Conservation (phyloP, 164 flowering plant genomes). For the Berberis thunbergii region DNA sequence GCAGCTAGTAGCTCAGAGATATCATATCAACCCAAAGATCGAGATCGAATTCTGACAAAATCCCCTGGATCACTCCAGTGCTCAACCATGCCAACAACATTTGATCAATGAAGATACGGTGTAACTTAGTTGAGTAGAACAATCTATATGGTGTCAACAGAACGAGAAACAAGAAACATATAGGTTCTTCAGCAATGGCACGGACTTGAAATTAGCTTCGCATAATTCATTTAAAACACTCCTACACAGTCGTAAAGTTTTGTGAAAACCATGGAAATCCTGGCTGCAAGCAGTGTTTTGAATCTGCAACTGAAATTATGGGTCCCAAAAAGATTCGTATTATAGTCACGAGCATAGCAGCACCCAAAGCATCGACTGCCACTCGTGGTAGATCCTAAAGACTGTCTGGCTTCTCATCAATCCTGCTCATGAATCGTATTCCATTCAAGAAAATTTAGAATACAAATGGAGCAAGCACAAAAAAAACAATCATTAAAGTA, state of each 20-base stretch:
- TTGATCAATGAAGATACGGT: too few species aligned
- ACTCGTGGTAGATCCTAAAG: conserved; percentile 79
- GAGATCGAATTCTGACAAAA: too few species aligned
- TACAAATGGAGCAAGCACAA: not conserved
- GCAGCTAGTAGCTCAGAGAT: too few species aligned
- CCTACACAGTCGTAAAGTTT: conserved; percentile 5
- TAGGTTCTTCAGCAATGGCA: not conserved
- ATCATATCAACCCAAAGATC: too few species aligned
- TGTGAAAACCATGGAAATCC: conserved; percentile 79
- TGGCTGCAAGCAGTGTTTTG: conserved; percentile 53
- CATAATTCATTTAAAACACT: not conserved
- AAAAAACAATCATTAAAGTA: not conserved
- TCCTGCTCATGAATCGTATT: conserved; percentile 30
- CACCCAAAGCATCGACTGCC: conserved; percentile 84
- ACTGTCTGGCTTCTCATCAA: conserved; percentile 74
- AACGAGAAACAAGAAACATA: not conserved
- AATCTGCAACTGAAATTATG: conserved; percentile 43
- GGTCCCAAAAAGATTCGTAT: conserved; percentile 81
- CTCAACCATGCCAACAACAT: too few species aligned
- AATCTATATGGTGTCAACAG: not conserved
- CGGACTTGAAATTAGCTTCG: not conserved
- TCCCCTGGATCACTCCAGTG: too few species aligned
- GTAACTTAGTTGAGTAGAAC: too few species aligned
- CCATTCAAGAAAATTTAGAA: not conserved
- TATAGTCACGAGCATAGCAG: conserved; percentile 93